Percentiles rank a stretch among this genome's conserved stretches.
phyloP scores from a whole-genome alignment of 495 filamentous ascomycete genomes.

The Talaromyces proteolyticus region DNA sequence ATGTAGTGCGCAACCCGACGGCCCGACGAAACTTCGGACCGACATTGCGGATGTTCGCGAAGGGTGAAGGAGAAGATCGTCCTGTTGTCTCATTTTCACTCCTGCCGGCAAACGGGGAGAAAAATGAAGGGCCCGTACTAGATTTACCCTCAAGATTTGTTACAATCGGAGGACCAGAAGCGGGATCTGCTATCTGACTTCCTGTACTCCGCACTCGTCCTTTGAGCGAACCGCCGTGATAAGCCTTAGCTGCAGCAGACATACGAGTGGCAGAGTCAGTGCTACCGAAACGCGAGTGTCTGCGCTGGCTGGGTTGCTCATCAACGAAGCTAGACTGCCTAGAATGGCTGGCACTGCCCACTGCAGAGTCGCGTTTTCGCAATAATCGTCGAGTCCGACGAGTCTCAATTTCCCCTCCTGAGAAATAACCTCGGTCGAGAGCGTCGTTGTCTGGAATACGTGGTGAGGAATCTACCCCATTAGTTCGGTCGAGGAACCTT shows the following conservation, averaged over 20 bases:
- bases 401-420: slow-evolving; percentile 76
- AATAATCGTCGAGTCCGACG: slow-evolving; percentile 66
- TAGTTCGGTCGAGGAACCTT: slow-evolving; percentile 14
- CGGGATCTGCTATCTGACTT: slow-evolving; percentile 27
- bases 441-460: slow-evolving; percentile 37
- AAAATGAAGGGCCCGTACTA: slow-evolving; percentile 40
- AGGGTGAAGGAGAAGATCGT: slow-evolving; percentile 45
- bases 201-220: slow-evolving; percentile 42
- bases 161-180: slow-evolving; percentile 41
- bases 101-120: slow-evolving; percentile 44
- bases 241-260: slow-evolving; percentile 47
- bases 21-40: slow-evolving; percentile 44
- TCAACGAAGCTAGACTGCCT: slow-evolving; percentile 68
- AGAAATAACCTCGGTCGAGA: slow-evolving; percentile 90
- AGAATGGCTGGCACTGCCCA: slow-evolving; percentile 45
- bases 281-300: slow-evolving; percentile 77
- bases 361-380: slow-evolving; percentile 65
- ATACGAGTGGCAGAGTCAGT: slow-evolving; percentile 43
- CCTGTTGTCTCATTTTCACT: slow-evolving; percentile 41
- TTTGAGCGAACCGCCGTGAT: slow-evolving; percentile 49
- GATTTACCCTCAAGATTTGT: slow-evolving; percentile 58
- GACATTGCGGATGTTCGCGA: slow-evolving; percentile 30
- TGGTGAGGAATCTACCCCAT: slow-evolving; percentile 3
- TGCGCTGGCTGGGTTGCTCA: slow-evolving; percentile 57
- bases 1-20: slow-evolving; percentile 70